Evolutionary conservation across 768 basidiomycete species (phyloP).

Genomic region (Ephemerocybe angulata): DNA sequence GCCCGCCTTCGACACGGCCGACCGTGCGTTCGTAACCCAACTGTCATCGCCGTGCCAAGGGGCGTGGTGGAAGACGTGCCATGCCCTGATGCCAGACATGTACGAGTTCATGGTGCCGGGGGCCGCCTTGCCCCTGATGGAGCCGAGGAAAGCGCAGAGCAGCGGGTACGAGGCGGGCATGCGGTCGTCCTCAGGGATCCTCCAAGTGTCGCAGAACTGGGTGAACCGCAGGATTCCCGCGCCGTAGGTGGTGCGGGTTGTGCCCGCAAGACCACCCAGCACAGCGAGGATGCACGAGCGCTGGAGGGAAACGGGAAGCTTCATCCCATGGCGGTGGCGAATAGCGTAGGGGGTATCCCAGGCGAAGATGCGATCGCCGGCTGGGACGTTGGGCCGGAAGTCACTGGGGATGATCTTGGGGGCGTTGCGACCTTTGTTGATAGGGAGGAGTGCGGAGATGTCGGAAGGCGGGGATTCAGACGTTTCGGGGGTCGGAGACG

Average conservation of each 20-base stretch:
- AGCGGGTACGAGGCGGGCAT: slow-evolving; percentile 24
- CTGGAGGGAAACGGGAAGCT: slow-evolving; percentile 11
- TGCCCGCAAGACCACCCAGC: slow-evolving; percentile 13
- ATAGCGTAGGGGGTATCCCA: slow-evolving; percentile 18
- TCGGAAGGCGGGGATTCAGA: neutral
- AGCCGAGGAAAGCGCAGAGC: slow-evolving; percentile 8
- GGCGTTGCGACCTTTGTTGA: neutral
- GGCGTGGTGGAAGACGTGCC: slow-evolving; percentile 42
- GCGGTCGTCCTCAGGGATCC: slow-evolving; percentile 19
- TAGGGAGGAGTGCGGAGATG: neutral
- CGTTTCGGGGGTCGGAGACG: too few species aligned
- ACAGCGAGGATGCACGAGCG: slow-evolving; percentile 1
- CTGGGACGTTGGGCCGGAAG: slow-evolving; percentile 16
- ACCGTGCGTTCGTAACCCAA: slow-evolving; percentile 11
- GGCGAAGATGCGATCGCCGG: slow-evolving; percentile 9
- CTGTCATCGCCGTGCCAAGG: slow-evolving; percentile 24
- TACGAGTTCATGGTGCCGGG: slow-evolving; percentile 33
- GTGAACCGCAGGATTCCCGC: slow-evolving; percentile 30
- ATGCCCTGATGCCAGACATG: slow-evolving; percentile 34
- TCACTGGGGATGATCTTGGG: neutral
- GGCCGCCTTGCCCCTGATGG: slow-evolving; percentile 27
- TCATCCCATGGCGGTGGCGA: neutral
- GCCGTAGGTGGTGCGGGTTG: slow-evolving; percentile 23
- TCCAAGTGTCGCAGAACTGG: slow-evolving; percentile 30
- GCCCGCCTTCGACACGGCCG: slow-evolving; percentile 13